phyloP scores from a whole-genome alignment of 305 asterid genomes.

The Fraxinus albicans region DNA sequence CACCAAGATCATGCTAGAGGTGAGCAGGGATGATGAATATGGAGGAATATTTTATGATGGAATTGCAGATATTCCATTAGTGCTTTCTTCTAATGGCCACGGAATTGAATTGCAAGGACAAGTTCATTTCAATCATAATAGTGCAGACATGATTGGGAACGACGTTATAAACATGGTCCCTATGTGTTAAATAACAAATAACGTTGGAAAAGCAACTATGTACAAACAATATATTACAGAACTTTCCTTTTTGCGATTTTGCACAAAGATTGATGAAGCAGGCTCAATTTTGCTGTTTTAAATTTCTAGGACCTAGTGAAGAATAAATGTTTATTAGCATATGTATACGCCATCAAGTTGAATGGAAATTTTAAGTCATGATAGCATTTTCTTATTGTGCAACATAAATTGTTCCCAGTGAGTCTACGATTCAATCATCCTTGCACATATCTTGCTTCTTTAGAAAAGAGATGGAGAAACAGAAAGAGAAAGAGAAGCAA shows the following conservation, averaged over 20 bases:
- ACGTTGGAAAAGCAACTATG: constrained; percentile 2
- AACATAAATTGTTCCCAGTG: background rate
- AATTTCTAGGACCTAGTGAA: background rate
- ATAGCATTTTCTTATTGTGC: background rate
- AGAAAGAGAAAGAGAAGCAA: background rate
- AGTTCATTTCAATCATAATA: constrained; percentile 31
- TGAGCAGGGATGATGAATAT: constrained; percentile 29
- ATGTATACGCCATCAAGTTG: background rate
- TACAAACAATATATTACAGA: background rate
- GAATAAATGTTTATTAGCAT: background rate
- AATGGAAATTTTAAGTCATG: background rate
- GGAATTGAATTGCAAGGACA: constrained; percentile 36
- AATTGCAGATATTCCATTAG: constrained; percentile 36
- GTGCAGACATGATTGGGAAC: constrained; percentile 24
- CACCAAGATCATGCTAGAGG: constrained; percentile 2
- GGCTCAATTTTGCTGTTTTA: background rate
- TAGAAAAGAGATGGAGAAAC: background rate
- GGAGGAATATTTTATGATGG: constrained; percentile 35
- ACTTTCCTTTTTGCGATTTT: background rate
- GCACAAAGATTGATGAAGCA: constrained; percentile 5
- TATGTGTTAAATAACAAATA: constrained; percentile 19
- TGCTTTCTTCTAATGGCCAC: constrained; percentile 30
- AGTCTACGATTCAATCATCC: background rate
- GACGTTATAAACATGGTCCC: constrained; percentile 20
- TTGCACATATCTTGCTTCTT: background rate